Percentiles rank a stretch among this genome's conserved stretches.
Conservation (phyloP, 108 stramenopile genomes). For the Pseudonitzschia delicatissima region DNA sequence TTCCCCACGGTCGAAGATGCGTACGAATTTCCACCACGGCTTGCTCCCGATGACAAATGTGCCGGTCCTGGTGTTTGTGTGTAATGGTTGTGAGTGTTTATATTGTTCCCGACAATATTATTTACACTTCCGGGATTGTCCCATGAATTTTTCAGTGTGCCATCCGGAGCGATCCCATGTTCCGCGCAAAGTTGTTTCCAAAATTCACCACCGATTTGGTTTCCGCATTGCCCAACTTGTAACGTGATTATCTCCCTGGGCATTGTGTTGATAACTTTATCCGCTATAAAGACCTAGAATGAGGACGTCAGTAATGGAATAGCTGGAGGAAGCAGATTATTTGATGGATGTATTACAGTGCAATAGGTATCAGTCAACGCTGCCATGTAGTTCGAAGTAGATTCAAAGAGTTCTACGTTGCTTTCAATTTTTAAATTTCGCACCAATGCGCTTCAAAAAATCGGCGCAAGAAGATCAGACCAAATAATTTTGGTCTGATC, state of each 20-base stretch:
- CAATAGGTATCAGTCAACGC: no score
- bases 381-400: no score
- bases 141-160: conserved; percentile 67
- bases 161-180: conserved; percentile 96
- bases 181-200: conserved; percentile 99
- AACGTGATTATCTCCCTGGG: conserved; percentile 98
- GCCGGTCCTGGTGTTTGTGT: conserved; percentile 4
- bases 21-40: neutral
- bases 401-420: no score
- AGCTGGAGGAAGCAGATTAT: no score
- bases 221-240: conserved; percentile 99
- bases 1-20: conserved; percentile 15
- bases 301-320: neutral
- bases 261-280: conserved; percentile 49
- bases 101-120: conserved; percentile 6
- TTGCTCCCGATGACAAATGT: conserved; percentile 3
- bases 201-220: conserved; percentile 98
- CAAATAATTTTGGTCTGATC: no score
- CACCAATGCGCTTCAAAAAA: no score
- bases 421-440: no score
- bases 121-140: neutral
- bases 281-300: neutral
- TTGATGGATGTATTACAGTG: neutral
- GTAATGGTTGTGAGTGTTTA: conserved; percentile 2
- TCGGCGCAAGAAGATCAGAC: no score